Evolutionary conservation across 495 filamentous ascomycete genomes (phyloP).

Genomic region (Rhypophila decipiens): DNA sequence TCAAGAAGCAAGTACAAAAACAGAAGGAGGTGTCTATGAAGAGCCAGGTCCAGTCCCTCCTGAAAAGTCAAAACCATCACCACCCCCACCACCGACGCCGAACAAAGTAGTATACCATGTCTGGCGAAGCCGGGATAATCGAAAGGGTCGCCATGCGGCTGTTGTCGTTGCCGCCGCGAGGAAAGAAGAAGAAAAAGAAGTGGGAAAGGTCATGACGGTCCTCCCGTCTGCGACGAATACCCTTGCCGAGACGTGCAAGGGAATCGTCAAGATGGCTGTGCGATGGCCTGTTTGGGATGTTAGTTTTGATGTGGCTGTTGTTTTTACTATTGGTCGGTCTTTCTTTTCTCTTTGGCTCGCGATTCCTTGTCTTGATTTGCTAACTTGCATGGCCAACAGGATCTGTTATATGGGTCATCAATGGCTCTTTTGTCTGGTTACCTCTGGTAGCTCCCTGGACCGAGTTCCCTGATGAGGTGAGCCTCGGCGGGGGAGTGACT

Average conservation of each 20-base stretch:
- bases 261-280: slow-evolving; percentile 50
- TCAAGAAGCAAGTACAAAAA: too few relatives aligned
- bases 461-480: slow-evolving; percentile 48
- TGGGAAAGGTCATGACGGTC: not conserved
- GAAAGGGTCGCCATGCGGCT: slow-evolving; percentile 60
- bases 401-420: slow-evolving; percentile 60
- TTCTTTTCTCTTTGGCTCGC: not conserved
- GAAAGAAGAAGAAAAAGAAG: not conserved
- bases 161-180: slow-evolving; percentile 26
- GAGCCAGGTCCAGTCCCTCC: too few relatives aligned
- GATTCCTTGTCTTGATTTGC: not conserved
- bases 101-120: too few relatives aligned
- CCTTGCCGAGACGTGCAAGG: slow-evolving; percentile 29
- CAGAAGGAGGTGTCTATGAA: too few relatives aligned
- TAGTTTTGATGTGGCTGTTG: slow-evolving; percentile 57
- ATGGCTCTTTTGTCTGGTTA: slow-evolving; percentile 62
- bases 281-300: slow-evolving; percentile 62
- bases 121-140: slow-evolving; percentile 59
- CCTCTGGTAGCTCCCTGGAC: slow-evolving; percentile 49
- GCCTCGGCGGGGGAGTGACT: slow-evolving; percentile 52
- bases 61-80: not conserved
- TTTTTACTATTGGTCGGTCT: slow-evolving; percentile 52
- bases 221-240: slow-evolving; percentile 42
- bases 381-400: slow-evolving; percentile 10
- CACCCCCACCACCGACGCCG: not conserved